Conservation (phyloP, 2,329 filamentous ascomycete species). For the Aspergillus costaricaensis region DNA sequence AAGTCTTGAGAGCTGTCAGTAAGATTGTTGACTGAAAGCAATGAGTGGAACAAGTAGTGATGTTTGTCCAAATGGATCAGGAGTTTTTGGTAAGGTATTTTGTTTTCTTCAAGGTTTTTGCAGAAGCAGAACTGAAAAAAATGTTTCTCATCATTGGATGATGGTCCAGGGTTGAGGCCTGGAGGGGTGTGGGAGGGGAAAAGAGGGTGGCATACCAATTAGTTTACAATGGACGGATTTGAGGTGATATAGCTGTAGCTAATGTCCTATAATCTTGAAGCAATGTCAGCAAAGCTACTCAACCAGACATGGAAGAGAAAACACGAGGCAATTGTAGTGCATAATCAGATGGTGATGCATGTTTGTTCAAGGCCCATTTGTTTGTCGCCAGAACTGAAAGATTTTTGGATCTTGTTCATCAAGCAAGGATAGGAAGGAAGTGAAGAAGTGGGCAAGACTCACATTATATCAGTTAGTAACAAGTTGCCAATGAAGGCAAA, state of each 20-base stretch:
- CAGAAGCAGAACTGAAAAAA: slow-evolving; percentile 66
- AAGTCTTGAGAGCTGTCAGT: slow-evolving; percentile 20
- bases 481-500: background rate
- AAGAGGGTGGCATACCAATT: slow-evolving; percentile 3
- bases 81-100: slow-evolving; percentile 60
- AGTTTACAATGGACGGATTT: background rate
- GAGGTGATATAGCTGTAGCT: background rate
- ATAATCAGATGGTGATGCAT: slow-evolving; percentile 63
- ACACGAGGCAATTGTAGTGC: slow-evolving; percentile 9
- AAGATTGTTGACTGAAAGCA: slow-evolving; percentile 5
- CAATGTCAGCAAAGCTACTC: slow-evolving; percentile 15
- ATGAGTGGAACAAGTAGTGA: slow-evolving; percentile 15
- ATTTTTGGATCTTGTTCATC: slow-evolving; percentile 55
- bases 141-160: slow-evolving; percentile 52
- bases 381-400: slow-evolving; percentile 53
- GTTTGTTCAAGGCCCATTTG: slow-evolving; percentile 59
- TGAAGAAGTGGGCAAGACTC: slow-evolving; percentile 21
- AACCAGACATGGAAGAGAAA: background rate
- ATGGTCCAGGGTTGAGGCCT: background rate
- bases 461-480: slow-evolving; percentile 28
- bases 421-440: slow-evolving; percentile 32
- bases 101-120: slow-evolving; percentile 59
- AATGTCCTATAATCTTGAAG: background rate
- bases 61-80: slow-evolving; percentile 40
- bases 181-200: background rate